phyloP scores from a whole-genome alignment of 805 yeast species.

The Metschnikowia gruessii region DNA sequence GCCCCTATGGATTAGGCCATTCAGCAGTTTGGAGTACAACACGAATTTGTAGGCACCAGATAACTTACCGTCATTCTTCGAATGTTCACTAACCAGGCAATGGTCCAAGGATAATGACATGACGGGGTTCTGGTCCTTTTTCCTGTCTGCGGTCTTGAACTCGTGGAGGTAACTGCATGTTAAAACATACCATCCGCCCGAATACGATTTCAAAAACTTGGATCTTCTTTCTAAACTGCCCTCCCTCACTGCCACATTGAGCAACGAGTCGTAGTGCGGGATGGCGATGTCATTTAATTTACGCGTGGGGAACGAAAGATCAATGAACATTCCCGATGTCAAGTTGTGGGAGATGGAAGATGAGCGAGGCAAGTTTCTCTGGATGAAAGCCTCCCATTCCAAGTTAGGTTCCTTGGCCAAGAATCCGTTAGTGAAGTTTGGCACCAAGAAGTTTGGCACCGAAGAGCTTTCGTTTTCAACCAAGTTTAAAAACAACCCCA shows the following conservation, averaged over 20 bases:
- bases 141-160: conserved; percentile 78
- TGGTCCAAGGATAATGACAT: conserved; percentile 79
- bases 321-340: conserved; percentile 40
- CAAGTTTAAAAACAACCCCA: conserved; percentile 67
- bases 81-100: conserved; percentile 80
- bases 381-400: conserved; percentile 87
- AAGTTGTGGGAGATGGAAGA: conserved; percentile 26
- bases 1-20: conserved; percentile 71
- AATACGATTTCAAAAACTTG: conserved; percentile 86
- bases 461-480: conserved; percentile 72
- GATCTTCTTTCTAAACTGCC: conserved; percentile 88
- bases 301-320: conserved; percentile 37
- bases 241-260: conserved; percentile 61
- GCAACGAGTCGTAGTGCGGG: conserved; percentile 64
- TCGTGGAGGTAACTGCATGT: conserved; percentile 90
- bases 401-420: conserved; percentile 72
- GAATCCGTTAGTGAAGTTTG: conserved; percentile 54
- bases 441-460: conserved; percentile 61
- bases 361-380: conserved; percentile 51
- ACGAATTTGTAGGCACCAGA: conserved; percentile 72
- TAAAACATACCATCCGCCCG: conserved; percentile 85
- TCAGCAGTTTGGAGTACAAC: conserved; percentile 63
- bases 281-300: conserved; percentile 53
- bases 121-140: conserved; percentile 75
- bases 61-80: conserved; percentile 60